phyloP scores from a whole-genome alignment of 208 protist genomes.

The Leishmania mexicana region DNA sequence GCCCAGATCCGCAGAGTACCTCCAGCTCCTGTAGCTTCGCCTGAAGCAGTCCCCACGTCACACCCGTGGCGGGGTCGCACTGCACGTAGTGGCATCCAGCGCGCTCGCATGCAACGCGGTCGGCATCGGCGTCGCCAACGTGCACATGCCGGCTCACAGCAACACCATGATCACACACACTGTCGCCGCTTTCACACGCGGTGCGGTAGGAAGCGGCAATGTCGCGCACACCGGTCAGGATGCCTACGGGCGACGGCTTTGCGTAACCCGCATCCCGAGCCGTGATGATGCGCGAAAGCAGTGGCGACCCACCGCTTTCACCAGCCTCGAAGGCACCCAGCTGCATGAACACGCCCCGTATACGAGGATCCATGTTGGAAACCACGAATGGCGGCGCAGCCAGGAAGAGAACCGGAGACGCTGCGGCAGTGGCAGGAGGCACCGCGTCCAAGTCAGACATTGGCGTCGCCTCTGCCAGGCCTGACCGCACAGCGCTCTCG shows the following conservation, averaged over 20 bases:
- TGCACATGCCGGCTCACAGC: conserved; percentile 49
- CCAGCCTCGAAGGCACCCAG: conserved; percentile 29
- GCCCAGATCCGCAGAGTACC: not conserved
- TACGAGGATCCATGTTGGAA: conserved; percentile 49
- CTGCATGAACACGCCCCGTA: conserved; percentile 35
- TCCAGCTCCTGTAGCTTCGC: conserved; percentile 32
- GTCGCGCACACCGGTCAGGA: conserved; percentile 32
- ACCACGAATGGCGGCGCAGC: conserved; percentile 47
- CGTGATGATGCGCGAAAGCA: conserved; percentile 46
- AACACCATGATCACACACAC: not conserved
- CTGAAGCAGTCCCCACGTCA: conserved; percentile 51
- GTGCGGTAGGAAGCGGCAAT: conserved; percentile 13
- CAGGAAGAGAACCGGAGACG: conserved; percentile 21
- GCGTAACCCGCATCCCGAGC: conserved; percentile 43
- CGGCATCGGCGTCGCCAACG: conserved; percentile 66
- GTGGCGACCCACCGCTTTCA: conserved; percentile 23
- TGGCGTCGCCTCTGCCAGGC: not conserved
- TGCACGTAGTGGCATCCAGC: conserved; percentile 54
- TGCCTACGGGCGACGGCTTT: conserved; percentile 68
- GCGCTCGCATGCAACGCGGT: conserved; percentile 46
- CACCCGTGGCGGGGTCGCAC: conserved; percentile 45
- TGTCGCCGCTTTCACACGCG: conserved; percentile 2
- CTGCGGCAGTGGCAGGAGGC: not conserved
- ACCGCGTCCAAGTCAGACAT: not conserved
- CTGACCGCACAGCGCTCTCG: not conserved